Evolutionary conservation across 2,329 filamentous ascomycete genomes (phyloP).

Genomic region (Sporothrix schenckii): DNA sequence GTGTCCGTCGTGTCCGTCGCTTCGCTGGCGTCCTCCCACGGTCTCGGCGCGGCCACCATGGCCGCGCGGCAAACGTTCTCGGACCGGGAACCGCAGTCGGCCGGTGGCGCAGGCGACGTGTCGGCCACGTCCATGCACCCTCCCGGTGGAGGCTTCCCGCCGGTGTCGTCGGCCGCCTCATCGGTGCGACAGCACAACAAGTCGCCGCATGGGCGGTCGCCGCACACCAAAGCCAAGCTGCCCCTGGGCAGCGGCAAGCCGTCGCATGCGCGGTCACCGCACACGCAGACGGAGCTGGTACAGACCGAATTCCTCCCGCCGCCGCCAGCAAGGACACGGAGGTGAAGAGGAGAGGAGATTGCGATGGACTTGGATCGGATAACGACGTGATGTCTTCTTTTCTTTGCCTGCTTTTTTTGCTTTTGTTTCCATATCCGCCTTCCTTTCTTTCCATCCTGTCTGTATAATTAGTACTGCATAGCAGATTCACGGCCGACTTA

Average conservation of each 20-base stretch:
- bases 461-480: not conserved
- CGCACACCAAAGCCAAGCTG: conserved; percentile 4
- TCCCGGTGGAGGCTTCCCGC: not conserved
- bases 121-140: conserved; percentile 15
- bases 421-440: conserved; percentile 13
- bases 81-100: conserved; percentile 10
- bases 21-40: conserved; percentile 4
- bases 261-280: conserved; percentile 6
- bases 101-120: not conserved
- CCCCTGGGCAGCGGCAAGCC: not conserved
- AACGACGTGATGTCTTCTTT: not conserved
- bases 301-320: conserved; percentile 49
- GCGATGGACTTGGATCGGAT: not conserved
- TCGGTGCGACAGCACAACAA: not conserved
- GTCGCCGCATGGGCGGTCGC: conserved; percentile 11
- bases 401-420: conserved; percentile 2
- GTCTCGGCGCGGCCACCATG: conserved; percentile 28
- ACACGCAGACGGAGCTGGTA: conserved; percentile 43
- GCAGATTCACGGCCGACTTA: conserved; percentile 12
- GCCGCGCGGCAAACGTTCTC: conserved; percentile 14
- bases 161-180: not conserved
- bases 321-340: conserved; percentile 34
- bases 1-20: conserved; percentile 2
- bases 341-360: conserved; percentile 29
- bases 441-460: conserved; percentile 11